Conservation (phyloP, 116 monocot genomes). For the Papilionanthe hybrid region DNA sequence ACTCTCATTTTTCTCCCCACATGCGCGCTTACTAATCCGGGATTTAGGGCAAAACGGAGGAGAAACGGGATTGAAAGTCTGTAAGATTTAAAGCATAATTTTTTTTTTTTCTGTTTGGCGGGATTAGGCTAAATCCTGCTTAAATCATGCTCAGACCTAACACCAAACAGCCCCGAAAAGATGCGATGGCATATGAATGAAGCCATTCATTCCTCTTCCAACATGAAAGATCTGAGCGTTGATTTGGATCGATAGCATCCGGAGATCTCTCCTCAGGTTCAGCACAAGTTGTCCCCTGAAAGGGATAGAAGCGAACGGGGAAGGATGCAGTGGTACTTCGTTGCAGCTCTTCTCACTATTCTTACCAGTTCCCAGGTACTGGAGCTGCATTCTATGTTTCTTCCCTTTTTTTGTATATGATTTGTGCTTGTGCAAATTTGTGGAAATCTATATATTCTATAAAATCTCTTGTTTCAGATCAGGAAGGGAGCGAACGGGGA, state of each 20-base stretch:
- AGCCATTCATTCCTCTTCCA: too few relatives aligned
- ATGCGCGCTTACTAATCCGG: too few relatives aligned
- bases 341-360: slow-evolving; percentile 57
- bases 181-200: too few relatives aligned
- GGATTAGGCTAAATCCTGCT: too few relatives aligned
- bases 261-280: neutral
- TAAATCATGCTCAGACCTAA: too few relatives aligned
- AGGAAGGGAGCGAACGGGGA: neutral
- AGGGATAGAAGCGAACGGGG: neutral
- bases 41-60: too few relatives aligned
- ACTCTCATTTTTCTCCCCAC: too few relatives aligned
- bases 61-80: too few relatives aligned
- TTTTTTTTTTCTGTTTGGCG: too few relatives aligned
- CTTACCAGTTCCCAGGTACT: slow-evolving; percentile 72
- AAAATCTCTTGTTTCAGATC: neutral
- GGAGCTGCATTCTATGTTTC: neutral
- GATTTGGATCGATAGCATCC: neutral
- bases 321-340: slow-evolving; percentile 54
- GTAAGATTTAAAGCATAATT: too few relatives aligned
- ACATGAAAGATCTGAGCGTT: neutral
- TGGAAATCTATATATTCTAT: neutral
- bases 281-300: neutral
- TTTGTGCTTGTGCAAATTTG: neutral
- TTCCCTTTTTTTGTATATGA: neutral
- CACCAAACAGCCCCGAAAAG: too few relatives aligned